Percentiles rank a stretch among this genome's conserved stretches.
Conservation (phyloP, 1,139 yeast species). For the Geotrichum aggregatum region DNA sequence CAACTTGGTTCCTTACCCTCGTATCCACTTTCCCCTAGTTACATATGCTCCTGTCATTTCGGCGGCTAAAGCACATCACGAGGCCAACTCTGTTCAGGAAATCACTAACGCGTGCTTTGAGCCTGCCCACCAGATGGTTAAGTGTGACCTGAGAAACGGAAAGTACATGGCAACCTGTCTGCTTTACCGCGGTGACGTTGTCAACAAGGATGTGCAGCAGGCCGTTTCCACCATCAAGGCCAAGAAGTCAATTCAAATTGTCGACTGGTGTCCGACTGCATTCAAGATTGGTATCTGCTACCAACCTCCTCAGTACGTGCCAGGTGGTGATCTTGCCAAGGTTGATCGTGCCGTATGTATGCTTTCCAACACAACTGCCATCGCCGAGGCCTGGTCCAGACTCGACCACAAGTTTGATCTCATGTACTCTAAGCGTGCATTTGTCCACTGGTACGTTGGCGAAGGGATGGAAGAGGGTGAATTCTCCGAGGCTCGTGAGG, state of each 20-base stretch:
- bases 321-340: conserved; percentile 82
- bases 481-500: conserved; percentile 87
- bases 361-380: conserved; percentile 96
- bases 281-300: conserved; percentile 98
- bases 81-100: conserved; percentile 83
- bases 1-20: conserved; percentile 96
- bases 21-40: conserved; percentile 98
- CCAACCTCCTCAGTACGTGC: conserved; percentile 92
- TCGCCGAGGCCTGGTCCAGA: conserved; percentile 98
- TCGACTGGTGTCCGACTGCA: conserved; percentile 99
- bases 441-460: conserved; percentile 98
- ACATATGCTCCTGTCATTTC: conserved; percentile 95
- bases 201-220: conserved; percentile 92
- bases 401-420: conserved; percentile 94
- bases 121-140: conserved; percentile 98
- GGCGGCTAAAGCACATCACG: conserved; percentile 87
- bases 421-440: conserved; percentile 98
- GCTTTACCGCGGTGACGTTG: conserved; percentile 97
- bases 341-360: conserved; percentile 96
- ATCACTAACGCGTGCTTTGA: conserved; percentile 97
- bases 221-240: conserved; percentile 92
- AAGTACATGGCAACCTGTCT: conserved; percentile 98
- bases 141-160: conserved; percentile 94
- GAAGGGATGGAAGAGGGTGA: conserved; percentile 96
- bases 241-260: conserved; percentile 91